These are phyloP conservation scores for Rhynchosporium agropyri DNA, from an alignment of 2,329 filamentous ascomycete genomes.

Conservation along the genomic window DNA sequence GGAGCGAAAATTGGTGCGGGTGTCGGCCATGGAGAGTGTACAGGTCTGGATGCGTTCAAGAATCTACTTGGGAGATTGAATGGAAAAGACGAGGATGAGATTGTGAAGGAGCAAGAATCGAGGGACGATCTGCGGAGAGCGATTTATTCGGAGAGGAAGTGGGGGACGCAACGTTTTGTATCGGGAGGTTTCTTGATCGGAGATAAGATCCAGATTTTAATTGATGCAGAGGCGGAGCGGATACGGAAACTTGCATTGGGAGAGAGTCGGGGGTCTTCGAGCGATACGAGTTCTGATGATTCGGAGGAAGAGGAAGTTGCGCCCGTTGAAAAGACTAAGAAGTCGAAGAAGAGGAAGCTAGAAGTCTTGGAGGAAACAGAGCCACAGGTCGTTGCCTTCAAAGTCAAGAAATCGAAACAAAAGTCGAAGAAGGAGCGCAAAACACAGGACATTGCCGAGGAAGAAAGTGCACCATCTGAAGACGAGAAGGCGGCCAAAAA, in stretches of 20 bases:
- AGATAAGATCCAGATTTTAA: conserved; percentile 55
- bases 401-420: conserved; percentile 42
- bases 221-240: conserved; percentile 44
- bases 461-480: conserved; percentile 13
- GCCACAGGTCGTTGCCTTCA: conserved; percentile 29
- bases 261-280: conserved; percentile 21
- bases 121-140: conserved; percentile 72
- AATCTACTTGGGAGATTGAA: conserved; percentile 87
- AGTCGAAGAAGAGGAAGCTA: conserved; percentile 44
- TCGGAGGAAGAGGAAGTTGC: conserved; percentile 26
- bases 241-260: conserved; percentile 36
- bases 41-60: conserved; percentile 84
- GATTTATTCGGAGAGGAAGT: conserved; percentile 73
- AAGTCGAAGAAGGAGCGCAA: conserved; percentile 28
- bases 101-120: conserved; percentile 70
- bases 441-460: conserved; percentile 12
- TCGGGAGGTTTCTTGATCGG: conserved; percentile 73
- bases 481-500: conserved; percentile 30
- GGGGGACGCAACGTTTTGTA: conserved; percentile 83
- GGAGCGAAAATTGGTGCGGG: conserved; percentile 78
- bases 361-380: conserved; percentile 25
- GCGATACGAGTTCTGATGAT: conserved; percentile 25
- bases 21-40: conserved; percentile 68
- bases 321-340: conserved; percentile 36
- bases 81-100: conserved; percentile 75